These are phyloP conservation scores for Sambucus nigra DNA, from an alignment of 129 eudicot species.

Conservation along the genomic window DNA sequence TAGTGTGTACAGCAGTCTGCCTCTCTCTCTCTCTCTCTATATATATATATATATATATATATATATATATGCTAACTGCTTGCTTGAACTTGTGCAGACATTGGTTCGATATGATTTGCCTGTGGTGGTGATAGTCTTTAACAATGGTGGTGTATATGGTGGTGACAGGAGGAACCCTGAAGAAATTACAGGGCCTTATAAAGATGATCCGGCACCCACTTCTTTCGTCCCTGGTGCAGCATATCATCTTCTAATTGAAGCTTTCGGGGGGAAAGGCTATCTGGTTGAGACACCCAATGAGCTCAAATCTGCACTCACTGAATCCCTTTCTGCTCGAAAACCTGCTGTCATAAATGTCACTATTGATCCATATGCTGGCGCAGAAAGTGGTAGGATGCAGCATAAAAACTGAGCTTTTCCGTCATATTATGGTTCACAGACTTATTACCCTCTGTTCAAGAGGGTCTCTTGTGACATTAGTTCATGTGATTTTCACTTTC, in stretches of 20 bases:
- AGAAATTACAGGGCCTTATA: slow-evolving; percentile 75
- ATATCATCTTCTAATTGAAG: slow-evolving; percentile 73
- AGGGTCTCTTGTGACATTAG: too few species aligned
- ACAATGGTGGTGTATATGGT: slow-evolving; percentile 97
- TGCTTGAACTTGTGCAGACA: slow-evolving; percentile 38
- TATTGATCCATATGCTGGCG: slow-evolving; percentile 89
- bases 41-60: too few species aligned
- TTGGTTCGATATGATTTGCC: slow-evolving; percentile 92
- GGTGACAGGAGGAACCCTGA: slow-evolving; percentile 86
- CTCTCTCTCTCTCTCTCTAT: too few species aligned
- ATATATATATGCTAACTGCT: neutral
- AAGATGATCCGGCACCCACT: slow-evolving; percentile 95
- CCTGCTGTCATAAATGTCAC: slow-evolving; percentile 93
- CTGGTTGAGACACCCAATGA: slow-evolving; percentile 84
- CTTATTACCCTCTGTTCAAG: too few species aligned
- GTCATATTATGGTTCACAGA: too few species aligned
- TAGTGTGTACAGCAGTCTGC: too few species aligned
- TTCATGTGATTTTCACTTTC: too few species aligned
- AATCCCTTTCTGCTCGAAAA: slow-evolving; percentile 67
- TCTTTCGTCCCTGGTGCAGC: slow-evolving; percentile 92
- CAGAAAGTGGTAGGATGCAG: slow-evolving; percentile 96
- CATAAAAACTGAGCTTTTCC: slow-evolving; percentile 94
- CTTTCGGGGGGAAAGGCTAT: slow-evolving; percentile 98
- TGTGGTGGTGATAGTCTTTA: slow-evolving; percentile 91
- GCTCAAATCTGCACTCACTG: slow-evolving; percentile 67